Evolutionary conservation across 129 eudicot species (phyloP), one percentile per base, ranked within the genome.

Genomic region (Helianthus tuberosus): DNA sequence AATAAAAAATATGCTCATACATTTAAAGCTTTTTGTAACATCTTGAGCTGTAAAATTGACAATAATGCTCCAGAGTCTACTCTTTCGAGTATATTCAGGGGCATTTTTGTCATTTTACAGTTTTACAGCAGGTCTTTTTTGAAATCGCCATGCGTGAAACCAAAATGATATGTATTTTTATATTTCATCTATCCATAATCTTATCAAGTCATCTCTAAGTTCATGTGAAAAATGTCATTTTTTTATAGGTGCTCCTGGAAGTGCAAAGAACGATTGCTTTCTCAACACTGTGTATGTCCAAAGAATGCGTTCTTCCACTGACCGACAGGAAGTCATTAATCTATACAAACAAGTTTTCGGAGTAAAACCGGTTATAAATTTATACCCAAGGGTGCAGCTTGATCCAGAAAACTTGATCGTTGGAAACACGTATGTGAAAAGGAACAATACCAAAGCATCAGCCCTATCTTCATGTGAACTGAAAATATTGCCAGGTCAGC

Each of bases 291-390:
- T 94, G 16, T 95, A 95, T 79, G 86, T 95, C 47, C 99, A 91
- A 80, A 85, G 99, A 72, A 95, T 95, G 99, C 99, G 99, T 29
- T 86, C 97, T 11, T 65, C 84, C 4, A 84, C 79, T 55, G 99
- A 95, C 65, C 83, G 99, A 47, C 61, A 64, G 59, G 79, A 85
- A 80, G 97, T 95, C 27, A 50, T 86, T 52, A 61, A 78, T 59
- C 82, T 95, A 23, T 95, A 88, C 66, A 89, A 91, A 59, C 68
- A 82, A 61, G 84, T 87, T 41, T 95, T 95, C 67, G 89, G 82
- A 48, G 43, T 59, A 44, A 80, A 89, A 76, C 84, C 97, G 0
- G 71, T 14, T 3, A 63, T 89, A 69, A 91, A 91, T 72, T 77
- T 81, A 14, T 74, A 85, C 75, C 99, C 99, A 7, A 80, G 87